Conservation (phyloP, 2,329 filamentous ascomycete genomes). For the Neocucurbitaria cava region DNA sequence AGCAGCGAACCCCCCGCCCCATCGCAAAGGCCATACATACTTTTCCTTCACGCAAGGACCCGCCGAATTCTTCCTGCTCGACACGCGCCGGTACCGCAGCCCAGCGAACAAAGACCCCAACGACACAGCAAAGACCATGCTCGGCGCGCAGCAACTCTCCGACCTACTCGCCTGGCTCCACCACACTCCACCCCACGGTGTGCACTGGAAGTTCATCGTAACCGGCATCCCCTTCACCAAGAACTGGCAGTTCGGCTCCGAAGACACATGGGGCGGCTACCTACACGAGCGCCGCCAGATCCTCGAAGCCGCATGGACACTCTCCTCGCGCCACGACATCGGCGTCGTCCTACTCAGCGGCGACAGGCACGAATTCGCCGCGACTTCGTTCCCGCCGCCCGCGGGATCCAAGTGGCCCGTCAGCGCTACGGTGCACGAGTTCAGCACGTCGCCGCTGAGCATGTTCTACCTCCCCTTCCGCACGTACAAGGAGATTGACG, state of each 20-base stretch:
- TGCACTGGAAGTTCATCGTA: slow-evolving; percentile 92
- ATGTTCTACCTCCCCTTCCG: slow-evolving; percentile 91
- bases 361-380: slow-evolving; percentile 96
- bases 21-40: slow-evolving; percentile 74
- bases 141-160: slow-evolving; percentile 77
- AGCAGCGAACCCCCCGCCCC: slow-evolving; percentile 78
- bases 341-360: slow-evolving; percentile 87
- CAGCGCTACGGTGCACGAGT: slow-evolving; percentile 74
- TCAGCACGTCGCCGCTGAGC: slow-evolving; percentile 86
- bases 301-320: slow-evolving; percentile 91
- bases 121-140: slow-evolving; percentile 79
- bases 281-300: slow-evolving; percentile 78
- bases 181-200: slow-evolving; percentile 73
- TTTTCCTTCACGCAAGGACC: slow-evolving; percentile 90
- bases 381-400: slow-evolving; percentile 75
- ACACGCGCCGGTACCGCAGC: slow-evolving; percentile 86
- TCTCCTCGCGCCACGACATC: slow-evolving; percentile 71
- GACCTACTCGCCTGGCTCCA: slow-evolving; percentile 81
- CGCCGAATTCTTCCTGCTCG: slow-evolving; percentile 91
- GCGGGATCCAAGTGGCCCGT: slow-evolving; percentile 63
- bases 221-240: slow-evolving; percentile 95
- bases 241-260: slow-evolving; percentile 89
- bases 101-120: slow-evolving; percentile 68
- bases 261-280: slow-evolving; percentile 96
- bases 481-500: slow-evolving; percentile 82